phyloP scores from a whole-genome alignment of 108 stramenopile species.

The Cyclotella sp. region DNA sequence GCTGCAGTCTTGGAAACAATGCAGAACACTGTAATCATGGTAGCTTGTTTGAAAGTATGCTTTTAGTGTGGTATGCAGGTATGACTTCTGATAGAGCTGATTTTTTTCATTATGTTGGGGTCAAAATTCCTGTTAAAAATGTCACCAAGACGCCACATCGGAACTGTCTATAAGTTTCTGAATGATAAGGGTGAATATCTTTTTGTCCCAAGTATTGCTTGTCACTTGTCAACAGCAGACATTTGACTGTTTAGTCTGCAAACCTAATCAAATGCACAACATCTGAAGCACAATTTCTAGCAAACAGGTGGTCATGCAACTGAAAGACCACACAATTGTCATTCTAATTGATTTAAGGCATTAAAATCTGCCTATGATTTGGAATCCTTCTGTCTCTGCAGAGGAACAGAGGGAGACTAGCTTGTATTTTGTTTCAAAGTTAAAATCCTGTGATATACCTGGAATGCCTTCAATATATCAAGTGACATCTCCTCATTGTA shows the following conservation, averaged over 20 bases:
- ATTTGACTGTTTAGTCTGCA: background rate
- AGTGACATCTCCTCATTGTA: too few species aligned
- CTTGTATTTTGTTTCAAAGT: too few species aligned
- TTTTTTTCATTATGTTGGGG: conserved; percentile 1
- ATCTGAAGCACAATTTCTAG: background rate
- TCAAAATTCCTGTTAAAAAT: background rate
- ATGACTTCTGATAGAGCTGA: background rate
- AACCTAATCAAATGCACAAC: background rate
- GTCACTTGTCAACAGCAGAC: background rate
- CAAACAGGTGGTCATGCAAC: background rate
- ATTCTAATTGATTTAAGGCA: too few species aligned
- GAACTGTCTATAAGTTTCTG: background rate
- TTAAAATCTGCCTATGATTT: too few species aligned
- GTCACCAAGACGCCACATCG: background rate
- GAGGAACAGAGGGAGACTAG: too few species aligned
- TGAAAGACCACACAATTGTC: background rate
- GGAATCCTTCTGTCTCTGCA: too few species aligned
- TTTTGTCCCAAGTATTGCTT: background rate
- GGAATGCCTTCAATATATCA: too few species aligned
- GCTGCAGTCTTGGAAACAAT: too few species aligned
- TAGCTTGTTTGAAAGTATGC: background rate
- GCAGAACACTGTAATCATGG: too few species aligned
- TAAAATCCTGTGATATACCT: too few species aligned
- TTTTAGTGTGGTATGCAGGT: conserved; percentile 9
- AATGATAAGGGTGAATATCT: too few species aligned